Evolutionary conservation across 2,329 filamentous ascomycete genomes (phyloP).

Genomic region (Fonsecaea pedrosoi): DNA sequence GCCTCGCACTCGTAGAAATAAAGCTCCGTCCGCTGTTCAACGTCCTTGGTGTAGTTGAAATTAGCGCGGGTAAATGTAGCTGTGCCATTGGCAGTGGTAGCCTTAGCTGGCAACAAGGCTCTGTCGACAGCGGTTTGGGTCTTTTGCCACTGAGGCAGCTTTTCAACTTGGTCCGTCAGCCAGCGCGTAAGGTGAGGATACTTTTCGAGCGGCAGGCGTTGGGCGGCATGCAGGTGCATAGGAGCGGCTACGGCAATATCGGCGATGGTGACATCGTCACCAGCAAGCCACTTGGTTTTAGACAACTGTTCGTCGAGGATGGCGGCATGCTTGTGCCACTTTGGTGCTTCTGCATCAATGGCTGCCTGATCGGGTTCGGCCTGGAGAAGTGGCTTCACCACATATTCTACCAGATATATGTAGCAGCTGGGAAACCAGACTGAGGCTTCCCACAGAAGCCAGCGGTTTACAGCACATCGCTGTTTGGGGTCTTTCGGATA

Average conservation of each 20-base stretch:
- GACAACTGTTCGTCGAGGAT: constrained; percentile 48
- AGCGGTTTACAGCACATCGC: constrained; percentile 50
- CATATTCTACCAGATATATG: constrained; percentile 50
- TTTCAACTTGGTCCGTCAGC: constrained; percentile 48
- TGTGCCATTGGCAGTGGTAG: constrained; percentile 29
- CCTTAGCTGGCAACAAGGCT: constrained; percentile 44
- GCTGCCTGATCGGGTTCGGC: constrained; percentile 46
- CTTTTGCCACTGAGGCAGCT: constrained; percentile 48
- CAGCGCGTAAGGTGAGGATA: constrained; percentile 49
- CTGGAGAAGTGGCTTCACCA: constrained; percentile 51
- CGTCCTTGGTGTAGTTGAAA: constrained; percentile 56
- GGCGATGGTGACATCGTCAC: constrained; percentile 49
- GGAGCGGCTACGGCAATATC: constrained; percentile 51
- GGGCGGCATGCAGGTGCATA: constrained; percentile 49
- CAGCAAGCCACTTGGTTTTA: constrained; percentile 49
- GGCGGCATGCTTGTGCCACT: constrained; percentile 47
- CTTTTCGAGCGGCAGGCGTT: constrained; percentile 48
- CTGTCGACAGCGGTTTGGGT: constrained; percentile 51
- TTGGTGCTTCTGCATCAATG: constrained; percentile 46
- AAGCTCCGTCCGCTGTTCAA: constrained; percentile 47
- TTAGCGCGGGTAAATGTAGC: constrained; percentile 50
- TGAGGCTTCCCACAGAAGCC: constrained; percentile 53
- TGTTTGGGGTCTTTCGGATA: constrained; percentile 51
- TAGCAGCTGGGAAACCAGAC: constrained; percentile 53
- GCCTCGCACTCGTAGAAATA: constrained; percentile 51